These are phyloP conservation scores for Astraeus odoratus DNA, from an alignment of 768 basidiomycete species.

Conservation along the genomic window DNA sequence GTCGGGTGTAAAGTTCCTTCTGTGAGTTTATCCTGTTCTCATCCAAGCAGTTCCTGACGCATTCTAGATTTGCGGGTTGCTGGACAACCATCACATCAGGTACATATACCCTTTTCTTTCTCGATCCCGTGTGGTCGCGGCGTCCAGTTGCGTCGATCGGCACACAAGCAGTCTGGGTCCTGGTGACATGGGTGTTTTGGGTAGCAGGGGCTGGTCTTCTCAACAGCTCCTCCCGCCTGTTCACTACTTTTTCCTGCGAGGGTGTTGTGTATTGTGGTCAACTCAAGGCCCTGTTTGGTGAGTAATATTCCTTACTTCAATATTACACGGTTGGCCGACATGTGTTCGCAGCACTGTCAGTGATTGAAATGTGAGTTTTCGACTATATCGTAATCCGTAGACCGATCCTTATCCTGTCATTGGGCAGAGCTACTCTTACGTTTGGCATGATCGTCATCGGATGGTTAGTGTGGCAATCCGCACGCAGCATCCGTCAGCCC, in stretches of 20 bases:
- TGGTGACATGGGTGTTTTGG: conserved; percentile 57
- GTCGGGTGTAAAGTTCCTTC: conserved; percentile 37
- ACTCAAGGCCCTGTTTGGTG: conserved; percentile 48
- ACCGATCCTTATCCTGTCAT: conserved; percentile 8
- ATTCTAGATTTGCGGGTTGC: conserved; percentile 45
- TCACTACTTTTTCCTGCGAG: conserved; percentile 35
- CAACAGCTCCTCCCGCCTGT: conserved; percentile 43
- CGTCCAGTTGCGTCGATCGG: conserved; percentile 50
- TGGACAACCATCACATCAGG: conserved; percentile 55
- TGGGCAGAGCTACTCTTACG: conserved; percentile 38
- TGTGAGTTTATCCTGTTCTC: conserved; percentile 32
- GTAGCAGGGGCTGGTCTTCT: conserved; percentile 47
- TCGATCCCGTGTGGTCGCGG: conserved; percentile 52
- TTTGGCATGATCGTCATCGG: conserved; percentile 39
- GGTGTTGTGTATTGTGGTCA: conserved; percentile 48
- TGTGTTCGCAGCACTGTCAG: conserved; percentile 34
- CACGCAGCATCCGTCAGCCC: conserved; percentile 30
- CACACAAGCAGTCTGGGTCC: conserved; percentile 52
- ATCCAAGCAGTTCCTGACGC: conserved; percentile 1
- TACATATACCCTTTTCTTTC: conserved; percentile 48
- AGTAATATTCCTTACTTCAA: conserved; percentile 8
- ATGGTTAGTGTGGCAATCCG: conserved; percentile 50
- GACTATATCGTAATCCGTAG: neutral
- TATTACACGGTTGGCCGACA: neutral
- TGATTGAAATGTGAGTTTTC: conserved; percentile 44